Percentiles rank a stretch among this genome's conserved stretches.
These are phyloP conservation scores for Fusarium sp. DNA, from an alignment of 2,329 filamentous ascomycete genomes.

Conservation along the genomic window DNA sequence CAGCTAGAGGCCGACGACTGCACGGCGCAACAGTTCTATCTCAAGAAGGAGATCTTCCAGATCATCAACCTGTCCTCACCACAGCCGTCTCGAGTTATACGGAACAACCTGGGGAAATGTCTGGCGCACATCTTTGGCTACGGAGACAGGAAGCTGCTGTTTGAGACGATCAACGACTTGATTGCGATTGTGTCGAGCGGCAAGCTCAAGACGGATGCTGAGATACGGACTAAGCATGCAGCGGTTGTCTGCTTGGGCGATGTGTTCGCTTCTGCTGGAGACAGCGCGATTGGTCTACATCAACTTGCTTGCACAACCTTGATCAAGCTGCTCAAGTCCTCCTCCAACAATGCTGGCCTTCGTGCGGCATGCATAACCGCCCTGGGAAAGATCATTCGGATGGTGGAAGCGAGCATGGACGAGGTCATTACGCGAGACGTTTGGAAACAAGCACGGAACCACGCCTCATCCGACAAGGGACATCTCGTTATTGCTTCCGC, in stretches of 20 bases:
- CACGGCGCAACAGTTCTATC: slow-evolving; percentile 87
- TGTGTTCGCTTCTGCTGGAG: slow-evolving; percentile 90
- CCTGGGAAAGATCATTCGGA: slow-evolving; percentile 79
- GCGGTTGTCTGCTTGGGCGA: slow-evolving; percentile 89
- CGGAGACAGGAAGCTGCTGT: slow-evolving; percentile 91
- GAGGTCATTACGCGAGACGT: slow-evolving; percentile 88
- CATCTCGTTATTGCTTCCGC: slow-evolving; percentile 82
- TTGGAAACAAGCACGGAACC: slow-evolving; percentile 89
- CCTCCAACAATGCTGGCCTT: slow-evolving; percentile 83
- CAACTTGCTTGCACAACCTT: slow-evolving; percentile 78
- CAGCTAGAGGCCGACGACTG: slow-evolving; percentile 81
- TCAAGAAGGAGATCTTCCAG: slow-evolving; percentile 95
- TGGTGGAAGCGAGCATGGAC: slow-evolving; percentile 82
- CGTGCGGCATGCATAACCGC: slow-evolving; percentile 82
- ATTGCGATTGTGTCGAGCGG: slow-evolving; percentile 77
- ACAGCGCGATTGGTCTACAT: slow-evolving; percentile 89
- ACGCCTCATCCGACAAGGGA: slow-evolving; percentile 84
- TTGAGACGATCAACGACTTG: slow-evolving; percentile 94
- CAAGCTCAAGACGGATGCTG: slow-evolving; percentile 81
- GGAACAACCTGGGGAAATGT: slow-evolving; percentile 88
- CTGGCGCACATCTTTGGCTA: slow-evolving; percentile 85
- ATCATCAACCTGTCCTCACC: slow-evolving; percentile 89
- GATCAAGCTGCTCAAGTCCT: slow-evolving; percentile 82
- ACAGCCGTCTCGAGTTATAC: slow-evolving; percentile 86
- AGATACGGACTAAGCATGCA: slow-evolving; percentile 85